phyloP scores from a whole-genome alignment of 192 early-diverging fungal species.

The Haplosporangium gracile region DNA sequence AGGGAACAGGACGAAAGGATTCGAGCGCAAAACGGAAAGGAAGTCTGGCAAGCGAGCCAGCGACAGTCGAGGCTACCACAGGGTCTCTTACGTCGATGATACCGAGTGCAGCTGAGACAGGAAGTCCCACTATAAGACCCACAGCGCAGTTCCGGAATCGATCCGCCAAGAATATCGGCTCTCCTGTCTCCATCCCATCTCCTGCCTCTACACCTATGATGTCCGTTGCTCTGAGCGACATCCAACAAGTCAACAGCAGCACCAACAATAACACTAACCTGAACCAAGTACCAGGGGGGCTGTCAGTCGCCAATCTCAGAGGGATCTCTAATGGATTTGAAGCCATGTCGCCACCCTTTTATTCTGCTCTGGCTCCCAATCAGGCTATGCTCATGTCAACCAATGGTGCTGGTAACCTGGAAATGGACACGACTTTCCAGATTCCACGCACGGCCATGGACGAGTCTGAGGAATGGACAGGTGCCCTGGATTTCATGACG shows the following conservation, averaged over 20 bases:
- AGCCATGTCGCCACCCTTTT: slow-evolving; percentile 8
- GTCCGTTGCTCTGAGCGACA: neutral
- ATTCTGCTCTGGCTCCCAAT: neutral
- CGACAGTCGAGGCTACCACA: neutral
- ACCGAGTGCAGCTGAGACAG: neutral
- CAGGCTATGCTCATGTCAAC: neutral
- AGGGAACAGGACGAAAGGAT: slow-evolving; percentile 13
- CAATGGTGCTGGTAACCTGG: neutral
- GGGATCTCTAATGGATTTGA: neutral
- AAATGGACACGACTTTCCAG: slow-evolving; percentile 10
- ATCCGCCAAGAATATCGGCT: neutral
- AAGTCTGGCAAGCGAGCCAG: slow-evolving; percentile 5
- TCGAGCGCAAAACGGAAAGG: slow-evolving; percentile 9
- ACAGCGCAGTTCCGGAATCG: neutral
- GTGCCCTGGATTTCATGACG: slow-evolving; percentile 19
- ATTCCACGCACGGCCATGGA: slow-evolving; percentile 1
- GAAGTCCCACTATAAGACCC: neutral
- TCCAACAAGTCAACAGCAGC: neutral
- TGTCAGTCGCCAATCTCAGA: neutral
- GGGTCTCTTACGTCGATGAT: neutral
- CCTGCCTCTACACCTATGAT: slow-evolving; percentile 1
- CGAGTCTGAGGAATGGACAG: slow-evolving; percentile 7
- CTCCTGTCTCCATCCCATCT: slow-evolving; percentile 13
- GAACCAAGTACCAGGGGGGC: neutral
- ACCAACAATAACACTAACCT: neutral